These are phyloP conservation scores for Blastocystis sp. DNA, from an alignment of 352 stramenopile species.

Conservation along the genomic window DNA sequence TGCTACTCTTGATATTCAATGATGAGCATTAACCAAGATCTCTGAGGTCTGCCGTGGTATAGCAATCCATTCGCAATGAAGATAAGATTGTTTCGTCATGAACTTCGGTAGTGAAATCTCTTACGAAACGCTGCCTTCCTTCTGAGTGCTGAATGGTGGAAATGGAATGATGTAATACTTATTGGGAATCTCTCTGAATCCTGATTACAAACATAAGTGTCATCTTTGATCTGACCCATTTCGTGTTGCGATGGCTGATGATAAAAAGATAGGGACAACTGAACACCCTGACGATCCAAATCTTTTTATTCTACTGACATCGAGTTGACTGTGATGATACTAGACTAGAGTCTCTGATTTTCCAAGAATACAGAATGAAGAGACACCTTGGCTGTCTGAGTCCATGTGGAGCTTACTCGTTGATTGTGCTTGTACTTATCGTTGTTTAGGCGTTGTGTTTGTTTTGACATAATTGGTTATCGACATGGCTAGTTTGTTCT, in stretches of 20 bases:
- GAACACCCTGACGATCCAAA: slow-evolving; percentile 71
- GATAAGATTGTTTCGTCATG: slow-evolving; percentile 67
- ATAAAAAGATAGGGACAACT: slow-evolving; percentile 74
- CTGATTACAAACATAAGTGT: slow-evolving; percentile 74
- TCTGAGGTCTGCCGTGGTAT: slow-evolving; percentile 65
- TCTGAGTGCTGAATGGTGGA: slow-evolving; percentile 26
- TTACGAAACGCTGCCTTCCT: slow-evolving; percentile 65
- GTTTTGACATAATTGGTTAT: not conserved
- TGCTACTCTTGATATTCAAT: slow-evolving; percentile 73
- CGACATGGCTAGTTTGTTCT: not conserved
- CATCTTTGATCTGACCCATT: slow-evolving; percentile 74
- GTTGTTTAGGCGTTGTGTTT: slow-evolving; percentile 8
- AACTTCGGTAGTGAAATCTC: slow-evolving; percentile 35
- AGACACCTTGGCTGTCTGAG: slow-evolving; percentile 48
- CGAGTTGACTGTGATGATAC: slow-evolving; percentile 43
- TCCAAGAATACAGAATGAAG: slow-evolving; percentile 14
- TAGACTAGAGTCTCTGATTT: slow-evolving; percentile 71
- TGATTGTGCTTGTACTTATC: not conserved
- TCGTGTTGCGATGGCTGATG: slow-evolving; percentile 16
- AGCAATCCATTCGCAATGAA: slow-evolving; percentile 33
- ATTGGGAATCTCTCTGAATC: slow-evolving; percentile 75
- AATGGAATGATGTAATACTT: slow-evolving; percentile 66
- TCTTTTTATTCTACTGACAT: slow-evolving; percentile 67
- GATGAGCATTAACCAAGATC: slow-evolving; percentile 67
- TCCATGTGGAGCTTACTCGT: not conserved